Conservation (phyloP, 768 basidiomycete species). For the Panaeolus cyanescens region DNA sequence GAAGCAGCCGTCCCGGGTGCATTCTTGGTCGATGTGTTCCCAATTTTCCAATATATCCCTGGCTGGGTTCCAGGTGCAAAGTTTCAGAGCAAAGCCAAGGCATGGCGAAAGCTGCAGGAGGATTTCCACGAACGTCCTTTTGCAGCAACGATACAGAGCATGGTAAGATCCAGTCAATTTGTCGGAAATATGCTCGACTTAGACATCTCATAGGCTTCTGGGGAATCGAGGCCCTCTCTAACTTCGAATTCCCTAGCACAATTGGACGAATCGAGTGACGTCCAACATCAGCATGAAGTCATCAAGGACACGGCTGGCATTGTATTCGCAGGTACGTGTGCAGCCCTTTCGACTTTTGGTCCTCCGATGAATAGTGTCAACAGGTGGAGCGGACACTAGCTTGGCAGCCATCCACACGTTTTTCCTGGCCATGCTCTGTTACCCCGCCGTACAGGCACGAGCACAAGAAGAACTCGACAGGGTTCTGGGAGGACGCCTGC, state of each 20-base stretch:
- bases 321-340: neutral
- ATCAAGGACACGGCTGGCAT: slow-evolving; percentile 11
- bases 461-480: slow-evolving; percentile 12
- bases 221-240: slow-evolving; percentile 12
- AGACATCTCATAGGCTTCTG: neutral
- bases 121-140: slow-evolving; percentile 38
- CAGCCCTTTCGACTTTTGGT: neutral
- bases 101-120: slow-evolving; percentile 29
- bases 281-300: slow-evolving; percentile 5
- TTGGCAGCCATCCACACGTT: slow-evolving; percentile 4
- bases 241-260: slow-evolving; percentile 11
- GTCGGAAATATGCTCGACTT: neutral
- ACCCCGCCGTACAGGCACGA: slow-evolving; percentile 11
- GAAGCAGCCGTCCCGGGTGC: slow-evolving; percentile 21
- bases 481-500: slow-evolving; percentile 7
- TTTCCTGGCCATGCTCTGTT: slow-evolving; percentile 10
- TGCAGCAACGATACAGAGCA: slow-evolving; percentile 21
- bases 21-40: slow-evolving; percentile 28
- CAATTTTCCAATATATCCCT: slow-evolving; percentile 38
- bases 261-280: neutral
- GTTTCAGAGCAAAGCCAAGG: slow-evolving; percentile 39
- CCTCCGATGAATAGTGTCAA: neutral
- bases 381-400: slow-evolving; percentile 7
- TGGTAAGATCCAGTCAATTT: slow-evolving; percentile 21
- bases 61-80: slow-evolving; percentile 46